A percentile compares a stretch with the other conserved stretches of the same genome.
phyloP scores from a whole-genome alignment of 2,329 filamentous ascomycete species.

The Mycosphaerelloides madeirae region DNA sequence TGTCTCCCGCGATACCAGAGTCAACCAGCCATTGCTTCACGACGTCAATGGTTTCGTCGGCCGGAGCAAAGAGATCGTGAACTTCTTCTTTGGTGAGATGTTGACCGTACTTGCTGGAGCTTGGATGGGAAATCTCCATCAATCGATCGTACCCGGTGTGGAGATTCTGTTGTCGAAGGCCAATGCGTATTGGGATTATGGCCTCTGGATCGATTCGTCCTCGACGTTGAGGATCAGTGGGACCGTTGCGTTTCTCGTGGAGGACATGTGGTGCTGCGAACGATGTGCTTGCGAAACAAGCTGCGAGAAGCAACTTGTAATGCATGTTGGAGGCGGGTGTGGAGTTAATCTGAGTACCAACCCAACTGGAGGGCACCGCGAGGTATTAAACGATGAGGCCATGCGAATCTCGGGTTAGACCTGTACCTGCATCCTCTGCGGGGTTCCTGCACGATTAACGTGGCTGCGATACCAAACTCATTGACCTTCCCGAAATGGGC shows the following conservation, averaged over 20 bases:
- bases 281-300: no score
- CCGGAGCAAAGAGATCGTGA: slow-evolving; percentile 38
- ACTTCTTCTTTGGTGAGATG: slow-evolving; percentile 33
- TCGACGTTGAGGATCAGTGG: slow-evolving; percentile 16
- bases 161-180: slow-evolving; percentile 20
- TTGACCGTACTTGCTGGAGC: slow-evolving; percentile 33
- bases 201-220: slow-evolving; percentile 33
- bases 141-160: slow-evolving; percentile 24
- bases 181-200: slow-evolving; percentile 25
- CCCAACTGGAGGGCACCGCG: no score
- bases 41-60: slow-evolving; percentile 27
- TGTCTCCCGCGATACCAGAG: slow-evolving; percentile 25
- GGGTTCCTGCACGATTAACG: no score
- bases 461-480: no score
- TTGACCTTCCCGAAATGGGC: no score
- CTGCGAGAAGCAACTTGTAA: no score
- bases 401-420: no score
- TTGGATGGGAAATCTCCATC: slow-evolving; percentile 30
- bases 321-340: no score
- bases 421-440: no score
- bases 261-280: no score
- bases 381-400: no score
- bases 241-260: not conserved
- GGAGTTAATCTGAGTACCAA: no score
- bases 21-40: slow-evolving; percentile 37